Conservation (phyloP, 2,329 filamentous ascomycete genomes). For the Ascocoryne sarcoides region DNA sequence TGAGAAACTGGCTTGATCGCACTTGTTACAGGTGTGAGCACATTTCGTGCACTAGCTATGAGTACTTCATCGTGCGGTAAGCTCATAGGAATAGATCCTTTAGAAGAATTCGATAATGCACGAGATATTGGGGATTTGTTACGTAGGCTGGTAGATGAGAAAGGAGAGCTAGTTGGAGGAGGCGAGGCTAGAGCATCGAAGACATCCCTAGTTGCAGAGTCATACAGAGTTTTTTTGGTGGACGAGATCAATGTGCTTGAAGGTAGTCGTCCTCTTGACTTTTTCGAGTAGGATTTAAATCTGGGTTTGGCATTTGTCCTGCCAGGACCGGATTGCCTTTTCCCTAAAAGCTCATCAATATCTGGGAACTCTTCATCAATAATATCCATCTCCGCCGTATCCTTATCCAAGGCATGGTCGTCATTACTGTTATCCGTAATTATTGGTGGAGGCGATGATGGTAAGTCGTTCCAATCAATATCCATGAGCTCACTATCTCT, state of each 20-base stretch:
- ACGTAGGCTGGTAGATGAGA: slow-evolving; percentile 4
- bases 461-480: slow-evolving; percentile 13
- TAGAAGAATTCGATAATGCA: slow-evolving; percentile 14
- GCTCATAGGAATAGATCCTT: slow-evolving; percentile 10
- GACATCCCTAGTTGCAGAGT: slow-evolving; percentile 12
- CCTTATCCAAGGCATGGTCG: neutral
- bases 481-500: slow-evolving; percentile 21
- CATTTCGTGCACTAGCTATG: neutral
- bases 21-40: slow-evolving; percentile 27
- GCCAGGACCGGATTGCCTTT: neutral
- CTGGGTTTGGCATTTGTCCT: neutral
- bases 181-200: slow-evolving; percentile 34
- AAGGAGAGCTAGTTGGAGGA: slow-evolving; percentile 31
- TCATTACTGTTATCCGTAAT: neutral
- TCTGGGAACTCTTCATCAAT: slow-evolving; percentile 23
- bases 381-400: neutral
- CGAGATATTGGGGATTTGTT: slow-evolving; percentile 8
- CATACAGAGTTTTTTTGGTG: neutral
- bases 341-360: slow-evolving; percentile 19
- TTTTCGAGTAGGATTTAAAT: neutral
- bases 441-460: slow-evolving; percentile 8
- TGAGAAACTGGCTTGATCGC: slow-evolving; percentile 13
- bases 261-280: neutral
- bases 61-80: slow-evolving; percentile 5
- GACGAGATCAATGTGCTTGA: neutral